Evolutionary conservation across 306 rosid genomes (phyloP), one percentile per base, ranked within the genome.

Genomic region (Prunus campanulata): DNA sequence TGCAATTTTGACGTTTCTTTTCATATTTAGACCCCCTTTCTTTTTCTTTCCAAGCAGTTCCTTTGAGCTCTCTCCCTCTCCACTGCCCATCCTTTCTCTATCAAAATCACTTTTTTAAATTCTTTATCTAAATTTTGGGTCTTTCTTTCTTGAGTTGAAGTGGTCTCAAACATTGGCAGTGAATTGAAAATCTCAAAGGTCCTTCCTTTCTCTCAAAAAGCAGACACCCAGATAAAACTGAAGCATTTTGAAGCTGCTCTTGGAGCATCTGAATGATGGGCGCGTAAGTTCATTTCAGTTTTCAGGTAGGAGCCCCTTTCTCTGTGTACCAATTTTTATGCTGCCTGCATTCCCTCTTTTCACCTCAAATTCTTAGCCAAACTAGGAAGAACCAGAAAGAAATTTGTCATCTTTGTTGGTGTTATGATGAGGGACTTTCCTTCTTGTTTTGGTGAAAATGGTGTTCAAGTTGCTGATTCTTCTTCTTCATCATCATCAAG

Each of bases 391-490:
- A 67, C 48, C 52, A 24, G 74, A 65, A 70, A 68, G 52, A 35
- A 78, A 77, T 24, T 60, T 50, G 46, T 54, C 71, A 39, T 69
- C 62, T 66, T 65, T 66, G 42, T 25, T 25, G 60, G 8, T 79
- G 79, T 63, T 19, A 59, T 48, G 51, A 93, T 93, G 98, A 90
- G 83, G 87, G 98, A 93, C 22, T 93, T 91, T 74, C 97, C 98
- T 78, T 91, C 98, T 80, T 93, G 97, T 80, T 90, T 93, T 74
- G 98, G 98, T 25, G 98, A 93, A 81, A 93, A 85, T 76, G 97
- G 96, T 32, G 87, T 93, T 39, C 98, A 93, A 78, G 86, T 93
- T 67, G 91, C 89, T 14, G 93, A 93, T 81, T 88, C 93, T 18
- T 85, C 87, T 2, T 89, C 93, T 11, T 81, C 82, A 18, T 79